These are phyloP conservation scores for Epichloe sp. DNA, from an alignment of 2,329 filamentous ascomycete species.

Conservation along the genomic window DNA sequence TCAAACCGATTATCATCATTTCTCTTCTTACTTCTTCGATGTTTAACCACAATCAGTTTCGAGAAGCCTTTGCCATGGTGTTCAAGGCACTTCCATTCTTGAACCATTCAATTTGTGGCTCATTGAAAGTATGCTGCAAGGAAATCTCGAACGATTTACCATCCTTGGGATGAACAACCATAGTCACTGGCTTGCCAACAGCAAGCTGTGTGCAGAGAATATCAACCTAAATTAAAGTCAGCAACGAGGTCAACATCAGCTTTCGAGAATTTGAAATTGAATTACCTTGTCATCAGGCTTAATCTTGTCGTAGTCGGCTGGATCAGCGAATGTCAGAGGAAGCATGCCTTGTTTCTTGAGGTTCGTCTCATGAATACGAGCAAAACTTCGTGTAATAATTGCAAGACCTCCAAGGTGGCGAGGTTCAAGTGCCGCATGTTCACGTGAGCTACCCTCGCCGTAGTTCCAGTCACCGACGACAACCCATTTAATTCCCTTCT, in stretches of 20 bases:
- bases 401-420: constrained; percentile 93
- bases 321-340: constrained; percentile 86
- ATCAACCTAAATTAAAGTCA: constrained; percentile 45
- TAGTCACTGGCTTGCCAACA: constrained; percentile 84
- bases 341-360: constrained; percentile 99
- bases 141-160: constrained; percentile 69
- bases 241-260: constrained; percentile 1
- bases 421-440: constrained; percentile 96
- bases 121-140: constrained; percentile 95
- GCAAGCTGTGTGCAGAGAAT: constrained; percentile 78
- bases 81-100: constrained; percentile 95
- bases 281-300: constrained; percentile 70
- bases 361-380: constrained; percentile 99
- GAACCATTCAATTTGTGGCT: constrained; percentile 97
- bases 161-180: constrained; percentile 83
- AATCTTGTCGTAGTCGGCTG: constrained; percentile 96
- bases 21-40: background rate
- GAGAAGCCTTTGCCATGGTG: constrained; percentile 75
- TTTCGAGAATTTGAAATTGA: background rate
- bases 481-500: constrained; percentile 90
- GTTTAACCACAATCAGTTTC: constrained; percentile 14
- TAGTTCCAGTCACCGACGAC: constrained; percentile 99
- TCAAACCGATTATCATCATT: background rate
- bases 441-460: constrained; percentile 92
- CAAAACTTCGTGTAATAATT: constrained; percentile 91